A percentile compares a stretch with the other conserved stretches of the same genome.
Conservation (phyloP, 441 rosid genomes). For the Mallotus japonicus region DNA sequence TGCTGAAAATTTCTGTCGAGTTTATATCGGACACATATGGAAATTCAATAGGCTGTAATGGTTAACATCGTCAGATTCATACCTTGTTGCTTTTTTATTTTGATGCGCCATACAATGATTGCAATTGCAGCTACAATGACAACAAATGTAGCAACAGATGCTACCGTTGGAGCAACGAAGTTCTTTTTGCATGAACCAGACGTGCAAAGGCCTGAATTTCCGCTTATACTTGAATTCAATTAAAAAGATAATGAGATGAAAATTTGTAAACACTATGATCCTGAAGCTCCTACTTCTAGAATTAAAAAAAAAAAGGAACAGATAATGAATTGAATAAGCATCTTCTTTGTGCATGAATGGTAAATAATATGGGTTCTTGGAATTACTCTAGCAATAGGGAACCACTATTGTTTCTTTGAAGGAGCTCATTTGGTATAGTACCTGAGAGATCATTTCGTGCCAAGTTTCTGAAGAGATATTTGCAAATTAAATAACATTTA, state of each 20-base stretch:
- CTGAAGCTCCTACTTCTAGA: no score
- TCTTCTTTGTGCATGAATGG: no score
- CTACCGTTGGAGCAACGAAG: conserved; percentile 30
- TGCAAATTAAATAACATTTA: background rate
- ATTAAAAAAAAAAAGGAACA: no score
- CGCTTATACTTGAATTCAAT: conserved; percentile 12
- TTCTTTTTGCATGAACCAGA: conserved; percentile 33
- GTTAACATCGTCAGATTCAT: background rate
- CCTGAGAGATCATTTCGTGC: conserved; percentile 46
- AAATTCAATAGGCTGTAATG: no score
- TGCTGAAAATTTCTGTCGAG: no score
- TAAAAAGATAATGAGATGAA: no score
- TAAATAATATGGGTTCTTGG: no score
- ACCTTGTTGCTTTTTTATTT: conserved; percentile 31
- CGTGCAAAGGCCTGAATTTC: conserved; percentile 40
- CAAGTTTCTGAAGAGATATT: conserved; percentile 38
- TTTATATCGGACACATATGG: no score
- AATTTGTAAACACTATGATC: no score
- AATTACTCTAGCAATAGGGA: no score
- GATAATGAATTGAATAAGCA: background rate
- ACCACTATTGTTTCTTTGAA: background rate
- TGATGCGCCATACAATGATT: conserved; percentile 19
- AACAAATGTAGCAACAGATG: conserved; percentile 26
- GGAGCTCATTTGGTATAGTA: conserved; percentile 23
- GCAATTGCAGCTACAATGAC: conserved; percentile 24